These are phyloP conservation scores for Staphylotrichum tortipilum DNA, from an alignment of 495 filamentous ascomycete species.

Conservation along the genomic window DNA sequence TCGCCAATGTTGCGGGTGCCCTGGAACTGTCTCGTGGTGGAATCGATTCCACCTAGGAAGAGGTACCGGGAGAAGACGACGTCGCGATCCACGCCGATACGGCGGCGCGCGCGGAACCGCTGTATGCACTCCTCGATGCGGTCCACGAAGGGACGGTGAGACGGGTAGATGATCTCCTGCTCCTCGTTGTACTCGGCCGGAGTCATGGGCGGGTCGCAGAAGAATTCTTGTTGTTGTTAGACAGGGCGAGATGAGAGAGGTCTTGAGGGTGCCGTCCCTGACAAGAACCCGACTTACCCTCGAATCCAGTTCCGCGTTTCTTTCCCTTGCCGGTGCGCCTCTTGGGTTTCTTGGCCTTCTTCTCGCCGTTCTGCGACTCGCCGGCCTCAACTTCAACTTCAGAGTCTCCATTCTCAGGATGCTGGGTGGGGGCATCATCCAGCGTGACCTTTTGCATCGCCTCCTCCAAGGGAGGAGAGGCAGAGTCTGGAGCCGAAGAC, in stretches of 20 bases:
- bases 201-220: constrained; percentile 68
- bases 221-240: constrained; percentile 46
- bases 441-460: not conserved
- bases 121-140: constrained; percentile 83
- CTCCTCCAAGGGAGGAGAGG: not conserved
- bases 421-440: not conserved
- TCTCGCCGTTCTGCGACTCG: constrained; percentile 4
- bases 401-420: not conserved
- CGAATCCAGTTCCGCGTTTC: constrained; percentile 36
- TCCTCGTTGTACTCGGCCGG: constrained; percentile 56
- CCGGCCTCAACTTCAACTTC: not conserved
- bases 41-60: constrained; percentile 70
- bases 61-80: constrained; percentile 73
- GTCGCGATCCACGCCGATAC: constrained; percentile 52
- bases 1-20: constrained; percentile 48
- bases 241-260: no score
- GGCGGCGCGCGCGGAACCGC: constrained; percentile 66
- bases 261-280: not conserved
- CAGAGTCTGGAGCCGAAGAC: constrained; percentile 1
- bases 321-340: constrained; percentile 14
- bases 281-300: constrained; percentile 29
- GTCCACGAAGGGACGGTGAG: constrained; percentile 20
- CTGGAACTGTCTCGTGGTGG: constrained; percentile 56
- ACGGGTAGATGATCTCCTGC: constrained; percentile 20
- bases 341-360: constrained; percentile 30